Percentiles rank a stretch among this genome's conserved stretches.
Conservation (phyloP, 805 yeast species). For the Starmerella cellae region DNA sequence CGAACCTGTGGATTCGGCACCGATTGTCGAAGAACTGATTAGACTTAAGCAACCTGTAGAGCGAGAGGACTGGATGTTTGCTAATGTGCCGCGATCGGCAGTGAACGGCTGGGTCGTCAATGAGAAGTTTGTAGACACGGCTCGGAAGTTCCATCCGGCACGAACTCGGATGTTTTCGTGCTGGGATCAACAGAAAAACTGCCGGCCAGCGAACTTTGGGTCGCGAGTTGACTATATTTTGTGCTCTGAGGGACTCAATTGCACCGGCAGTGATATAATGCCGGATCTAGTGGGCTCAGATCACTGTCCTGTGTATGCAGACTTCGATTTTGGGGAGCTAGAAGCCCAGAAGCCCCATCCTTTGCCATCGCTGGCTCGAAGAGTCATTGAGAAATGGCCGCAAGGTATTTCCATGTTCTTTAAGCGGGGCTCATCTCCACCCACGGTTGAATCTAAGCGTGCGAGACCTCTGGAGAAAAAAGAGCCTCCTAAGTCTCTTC, state of each 20-base stretch:
- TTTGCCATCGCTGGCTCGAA: conserved; percentile 7
- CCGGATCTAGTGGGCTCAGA: conserved; percentile 73
- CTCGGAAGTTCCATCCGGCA: conserved; percentile 43
- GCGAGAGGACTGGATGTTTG: conserved; percentile 28
- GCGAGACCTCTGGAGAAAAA: background rate
- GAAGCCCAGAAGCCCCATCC: conserved; percentile 5
- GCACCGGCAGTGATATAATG: conserved; percentile 44
- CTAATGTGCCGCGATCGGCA: conserved; percentile 33
- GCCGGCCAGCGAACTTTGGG: conserved; percentile 73
- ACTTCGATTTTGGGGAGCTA: conserved; percentile 30
- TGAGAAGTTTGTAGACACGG: conserved; percentile 21
- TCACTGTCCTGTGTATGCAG: conserved; percentile 83
- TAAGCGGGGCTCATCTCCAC: background rate
- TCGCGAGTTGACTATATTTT: conserved; percentile 75
- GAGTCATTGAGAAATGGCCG: conserved; percentile 4
- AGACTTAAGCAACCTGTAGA: conserved; percentile 20
- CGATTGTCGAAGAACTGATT: conserved; percentile 37
- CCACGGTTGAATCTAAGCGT: too few relatives aligned
- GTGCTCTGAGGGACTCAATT: conserved; percentile 31
- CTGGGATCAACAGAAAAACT: conserved; percentile 72
- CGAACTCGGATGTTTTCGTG: conserved; percentile 66
- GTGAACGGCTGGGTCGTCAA: conserved; percentile 38
- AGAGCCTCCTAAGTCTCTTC: background rate
- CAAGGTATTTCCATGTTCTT: conserved; percentile 5
- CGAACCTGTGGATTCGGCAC: conserved; percentile 75